phyloP scores from a whole-genome alignment of 148 eudicot species.

The Diospyros kaki region DNA sequence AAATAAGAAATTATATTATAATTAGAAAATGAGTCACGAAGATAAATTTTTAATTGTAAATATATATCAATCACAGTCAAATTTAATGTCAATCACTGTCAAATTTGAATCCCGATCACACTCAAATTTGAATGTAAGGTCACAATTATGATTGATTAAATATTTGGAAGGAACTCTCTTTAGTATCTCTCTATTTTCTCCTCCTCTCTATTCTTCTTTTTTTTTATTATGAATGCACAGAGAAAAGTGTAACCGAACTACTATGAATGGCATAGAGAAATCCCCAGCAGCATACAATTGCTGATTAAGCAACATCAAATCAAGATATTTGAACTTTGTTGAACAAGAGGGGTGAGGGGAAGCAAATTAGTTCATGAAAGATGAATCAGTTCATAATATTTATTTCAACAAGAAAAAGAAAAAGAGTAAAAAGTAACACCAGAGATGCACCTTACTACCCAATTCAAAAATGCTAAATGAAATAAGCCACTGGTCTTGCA shows the following conservation, averaged over 20 bases:
- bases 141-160: no score
- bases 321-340: slow-evolving; percentile 9
- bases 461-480: background rate
- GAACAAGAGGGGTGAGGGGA: background rate
- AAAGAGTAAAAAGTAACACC: background rate
- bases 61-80: no score
- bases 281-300: slow-evolving; percentile 8
- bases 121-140: no score
- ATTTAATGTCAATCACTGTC: no score
- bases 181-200: no score
- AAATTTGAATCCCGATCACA: no score
- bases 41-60: no score
- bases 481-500: background rate
- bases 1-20: no score
- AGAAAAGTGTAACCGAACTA: slow-evolving; percentile 4
- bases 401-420: background rate
- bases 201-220: no score
- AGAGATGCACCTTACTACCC: background rate
- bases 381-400: slow-evolving; percentile 2
- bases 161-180: no score
- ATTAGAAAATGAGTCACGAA: no score
- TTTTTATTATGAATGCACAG: background rate
- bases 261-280: slow-evolving; percentile 10
- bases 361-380: background rate
- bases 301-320: slow-evolving; percentile 4